Evolutionary conservation across 2,329 filamentous ascomycete species (phyloP).

Genomic region (Pestalotiopsis sp.): DNA sequence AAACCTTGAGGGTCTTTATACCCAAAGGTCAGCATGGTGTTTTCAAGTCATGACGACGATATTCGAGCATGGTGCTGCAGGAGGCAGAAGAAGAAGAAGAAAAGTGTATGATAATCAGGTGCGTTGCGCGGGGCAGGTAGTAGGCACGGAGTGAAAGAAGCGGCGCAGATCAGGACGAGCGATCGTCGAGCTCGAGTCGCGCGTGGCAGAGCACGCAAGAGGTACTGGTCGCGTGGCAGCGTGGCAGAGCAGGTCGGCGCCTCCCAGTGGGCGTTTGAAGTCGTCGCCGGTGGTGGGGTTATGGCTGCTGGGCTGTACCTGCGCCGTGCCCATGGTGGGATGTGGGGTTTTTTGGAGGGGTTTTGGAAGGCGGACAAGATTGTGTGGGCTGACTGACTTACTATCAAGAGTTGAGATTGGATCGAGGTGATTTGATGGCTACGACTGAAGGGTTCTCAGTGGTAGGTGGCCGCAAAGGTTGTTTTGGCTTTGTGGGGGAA

Average conservation of each 20-base stretch:
- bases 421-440: neutral
- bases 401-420: neutral
- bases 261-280: slow-evolving; percentile 7
- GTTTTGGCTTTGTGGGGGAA: neutral
- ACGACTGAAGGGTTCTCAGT: neutral
- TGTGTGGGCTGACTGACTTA: neutral
- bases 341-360: slow-evolving; percentile 11
- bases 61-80: neutral
- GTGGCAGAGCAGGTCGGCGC: neutral
- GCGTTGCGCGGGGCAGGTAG: neutral
- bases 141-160: neutral
- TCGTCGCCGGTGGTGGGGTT: slow-evolving; percentile 14
- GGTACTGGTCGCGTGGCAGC: no score
- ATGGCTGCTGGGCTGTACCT: slow-evolving; percentile 1
- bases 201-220: neutral
- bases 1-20: neutral
- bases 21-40: neutral
- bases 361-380: slow-evolving; percentile 3
- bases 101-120: neutral
- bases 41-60: neutral
- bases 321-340: slow-evolving; percentile 3
- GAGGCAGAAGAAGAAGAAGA: neutral
- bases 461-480: slow-evolving; percentile 7
- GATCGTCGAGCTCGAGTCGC: neutral
- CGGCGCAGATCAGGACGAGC: neutral